These are phyloP conservation scores for Mortierella sp. DNA, from an alignment of 371 early-diverging fungal species.

Conservation along the genomic window DNA sequence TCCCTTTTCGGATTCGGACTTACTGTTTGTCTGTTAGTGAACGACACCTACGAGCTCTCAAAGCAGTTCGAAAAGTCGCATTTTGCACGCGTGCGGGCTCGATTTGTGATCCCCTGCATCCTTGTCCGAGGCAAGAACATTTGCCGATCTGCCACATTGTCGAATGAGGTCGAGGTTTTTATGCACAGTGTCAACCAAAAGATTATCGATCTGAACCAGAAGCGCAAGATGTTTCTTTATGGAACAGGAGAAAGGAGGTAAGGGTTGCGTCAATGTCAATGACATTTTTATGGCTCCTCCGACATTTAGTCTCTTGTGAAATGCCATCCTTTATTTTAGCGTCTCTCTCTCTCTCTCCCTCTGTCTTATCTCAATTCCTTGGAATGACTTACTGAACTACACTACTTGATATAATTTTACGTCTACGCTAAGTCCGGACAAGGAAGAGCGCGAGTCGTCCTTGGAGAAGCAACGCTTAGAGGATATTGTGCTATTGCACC, in stretches of 20 bases:
- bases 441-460: constrained; percentile 57
- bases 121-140: constrained; percentile 55
- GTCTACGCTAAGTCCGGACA: constrained; percentile 38
- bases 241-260: constrained; percentile 55
- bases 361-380: not conserved
- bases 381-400: not conserved
- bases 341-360: not conserved
- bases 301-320: not conserved
- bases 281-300: not conserved
- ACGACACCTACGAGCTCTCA: constrained; percentile 50
- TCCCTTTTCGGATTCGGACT: not conserved
- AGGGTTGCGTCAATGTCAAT: not conserved
- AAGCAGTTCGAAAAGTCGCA: constrained; percentile 58
- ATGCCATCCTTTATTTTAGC: not conserved
- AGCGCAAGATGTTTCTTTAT: constrained; percentile 54
- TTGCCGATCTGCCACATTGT: constrained; percentile 53
- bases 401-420: not conserved
- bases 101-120: constrained; percentile 57
- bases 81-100: constrained; percentile 56
- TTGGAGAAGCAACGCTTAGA: constrained; percentile 49
- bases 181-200: constrained; percentile 57
- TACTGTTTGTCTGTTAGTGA: constrained; percentile 35
- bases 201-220: constrained; percentile 51
- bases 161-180: constrained; percentile 54
- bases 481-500: constrained; percentile 52